A percentile compares a stretch with the other conserved stretches of the same genome.
phyloP scores from a whole-genome alignment of 1,139 yeast species.

The Hyphopichia wangnamkhiaoensis region DNA sequence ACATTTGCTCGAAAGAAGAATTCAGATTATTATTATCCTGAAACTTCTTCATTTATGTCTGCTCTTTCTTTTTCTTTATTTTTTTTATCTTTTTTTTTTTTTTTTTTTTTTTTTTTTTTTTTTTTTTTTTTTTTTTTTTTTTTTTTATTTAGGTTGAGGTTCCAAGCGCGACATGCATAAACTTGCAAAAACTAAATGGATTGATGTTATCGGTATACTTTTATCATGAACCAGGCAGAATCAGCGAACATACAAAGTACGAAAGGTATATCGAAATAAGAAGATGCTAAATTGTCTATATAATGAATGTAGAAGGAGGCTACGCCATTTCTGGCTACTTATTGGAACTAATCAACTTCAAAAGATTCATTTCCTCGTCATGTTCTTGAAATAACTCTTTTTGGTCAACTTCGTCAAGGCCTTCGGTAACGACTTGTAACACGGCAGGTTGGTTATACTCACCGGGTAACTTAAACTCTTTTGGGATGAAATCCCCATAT shows the following conservation, averaged over 20 bases:
- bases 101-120: too few species aligned
- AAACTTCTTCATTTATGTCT: too few species aligned
- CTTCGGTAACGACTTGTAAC: constrained; percentile 46
- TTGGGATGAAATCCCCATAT: constrained; percentile 46
- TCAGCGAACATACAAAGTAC: background rate
- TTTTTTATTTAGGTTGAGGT: too few species aligned
- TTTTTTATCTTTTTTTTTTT: too few species aligned
- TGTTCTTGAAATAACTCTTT: constrained; percentile 11
- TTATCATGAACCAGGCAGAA: too few species aligned
- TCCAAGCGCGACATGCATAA: too few species aligned
- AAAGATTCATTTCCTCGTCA: constrained; percentile 4
- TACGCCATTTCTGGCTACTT: background rate
- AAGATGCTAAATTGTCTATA: background rate
- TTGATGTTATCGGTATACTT: too few species aligned
- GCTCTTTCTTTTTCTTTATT: too few species aligned
- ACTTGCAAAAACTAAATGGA: too few species aligned
- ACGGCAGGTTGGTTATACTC: constrained; percentile 39
- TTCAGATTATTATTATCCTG: too few species aligned
- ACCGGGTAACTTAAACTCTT: constrained; percentile 43
- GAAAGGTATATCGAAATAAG: background rate
- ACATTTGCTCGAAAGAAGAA: background rate
- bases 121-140: too few species aligned
- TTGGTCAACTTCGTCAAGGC: constrained; percentile 35
- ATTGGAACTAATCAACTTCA: constrained; percentile 5
- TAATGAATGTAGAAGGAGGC: too few species aligned